Percentiles rank a stretch among this genome's conserved stretches.
Evolutionary conservation across 2,329 filamentous ascomycete genomes (phyloP).

Genomic region (Exophiala calicioides): DNA sequence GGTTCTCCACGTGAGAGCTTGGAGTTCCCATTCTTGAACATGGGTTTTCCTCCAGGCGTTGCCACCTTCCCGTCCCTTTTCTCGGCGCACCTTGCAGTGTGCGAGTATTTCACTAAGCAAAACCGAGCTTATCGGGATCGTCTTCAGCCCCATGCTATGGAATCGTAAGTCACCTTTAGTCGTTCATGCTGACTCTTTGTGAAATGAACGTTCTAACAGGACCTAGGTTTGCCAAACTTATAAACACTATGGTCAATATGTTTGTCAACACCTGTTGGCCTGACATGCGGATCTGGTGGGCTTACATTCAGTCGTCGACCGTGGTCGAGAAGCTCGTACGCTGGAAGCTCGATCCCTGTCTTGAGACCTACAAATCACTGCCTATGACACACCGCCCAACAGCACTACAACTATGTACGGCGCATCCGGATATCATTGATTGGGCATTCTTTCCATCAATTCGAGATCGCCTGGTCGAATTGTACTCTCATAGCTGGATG

Average conservation of each 20-base stretch:
- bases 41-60: constrained; percentile 6
- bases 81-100: constrained; percentile 8
- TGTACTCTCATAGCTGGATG: constrained; percentile 10
- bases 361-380: constrained; percentile 3
- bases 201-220: too few relatives aligned
- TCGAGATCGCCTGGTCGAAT: constrained; percentile 5
- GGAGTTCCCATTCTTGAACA: background rate
- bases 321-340: constrained; percentile 5
- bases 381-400: constrained; percentile 3
- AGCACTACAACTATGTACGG: constrained; percentile 4
- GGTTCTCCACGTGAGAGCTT: background rate
- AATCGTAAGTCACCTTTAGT: constrained; percentile 13
- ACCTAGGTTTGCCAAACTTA: constrained; percentile 8
- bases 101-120: constrained; percentile 12
- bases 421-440: constrained; percentile 7
- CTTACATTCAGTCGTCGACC: constrained; percentile 4
- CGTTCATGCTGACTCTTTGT: too few relatives aligned
- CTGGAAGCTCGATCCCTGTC: constrained; percentile 7
- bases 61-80: constrained; percentile 4
- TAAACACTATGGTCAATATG: constrained; percentile 9
- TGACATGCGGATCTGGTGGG: constrained; percentile 9
- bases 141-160: background rate
- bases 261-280: constrained; percentile 15
- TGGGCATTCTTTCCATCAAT: constrained; percentile 13
- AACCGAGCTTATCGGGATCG: constrained; percentile 10